phyloP scores from a whole-genome alignment of 2,329 filamentous ascomycete genomes.

The Scortechinia acanthostroma region DNA sequence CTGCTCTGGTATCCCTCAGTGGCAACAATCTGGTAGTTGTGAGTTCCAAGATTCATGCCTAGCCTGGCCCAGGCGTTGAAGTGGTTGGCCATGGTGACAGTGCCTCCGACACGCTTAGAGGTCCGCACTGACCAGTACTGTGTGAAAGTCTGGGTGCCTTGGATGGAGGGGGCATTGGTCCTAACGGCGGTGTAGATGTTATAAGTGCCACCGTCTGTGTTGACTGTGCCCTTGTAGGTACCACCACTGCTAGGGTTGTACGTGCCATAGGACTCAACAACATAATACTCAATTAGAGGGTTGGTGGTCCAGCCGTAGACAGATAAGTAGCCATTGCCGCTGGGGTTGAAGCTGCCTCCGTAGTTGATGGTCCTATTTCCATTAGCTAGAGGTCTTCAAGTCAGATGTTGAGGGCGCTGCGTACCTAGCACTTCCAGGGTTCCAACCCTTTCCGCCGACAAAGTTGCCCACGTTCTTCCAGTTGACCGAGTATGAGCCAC shows the following conservation, averaged over 20 bases:
- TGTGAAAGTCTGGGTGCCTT: slow-evolving; percentile 38
- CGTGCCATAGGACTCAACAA: slow-evolving; percentile 31
- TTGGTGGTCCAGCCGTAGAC: slow-evolving; percentile 30
- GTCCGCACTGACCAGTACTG: slow-evolving; percentile 44
- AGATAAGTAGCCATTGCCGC: slow-evolving; percentile 20
- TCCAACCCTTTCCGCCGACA: slow-evolving; percentile 51
- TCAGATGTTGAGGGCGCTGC: slow-evolving; percentile 4
- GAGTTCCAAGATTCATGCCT: slow-evolving; percentile 37
- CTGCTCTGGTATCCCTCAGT: slow-evolving; percentile 43
- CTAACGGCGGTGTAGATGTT: slow-evolving; percentile 24
- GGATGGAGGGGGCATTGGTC: slow-evolving; percentile 34
- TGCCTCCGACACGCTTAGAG: slow-evolving; percentile 38
- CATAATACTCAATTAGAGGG: slow-evolving; percentile 29
- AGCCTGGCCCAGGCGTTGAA: slow-evolving; percentile 40
- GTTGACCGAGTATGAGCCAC: slow-evolving; percentile 30
- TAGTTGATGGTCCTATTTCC: slow-evolving; percentile 17
- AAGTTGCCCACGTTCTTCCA: slow-evolving; percentile 42
- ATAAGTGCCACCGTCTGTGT: slow-evolving; percentile 24
- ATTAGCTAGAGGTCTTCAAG: not conserved
- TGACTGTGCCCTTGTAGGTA: slow-evolving; percentile 20
- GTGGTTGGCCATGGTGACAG: slow-evolving; percentile 37
- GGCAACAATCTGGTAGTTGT: slow-evolving; percentile 45
- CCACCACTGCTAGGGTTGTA: slow-evolving; percentile 29
- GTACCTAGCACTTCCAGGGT: slow-evolving; percentile 39
- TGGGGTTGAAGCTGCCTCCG: slow-evolving; percentile 21